Percentiles rank a stretch among this genome's conserved stretches.
Evolutionary conservation across 2,329 filamentous ascomycete genomes (phyloP).

Genomic region (Sporothrix schenckii): DNA sequence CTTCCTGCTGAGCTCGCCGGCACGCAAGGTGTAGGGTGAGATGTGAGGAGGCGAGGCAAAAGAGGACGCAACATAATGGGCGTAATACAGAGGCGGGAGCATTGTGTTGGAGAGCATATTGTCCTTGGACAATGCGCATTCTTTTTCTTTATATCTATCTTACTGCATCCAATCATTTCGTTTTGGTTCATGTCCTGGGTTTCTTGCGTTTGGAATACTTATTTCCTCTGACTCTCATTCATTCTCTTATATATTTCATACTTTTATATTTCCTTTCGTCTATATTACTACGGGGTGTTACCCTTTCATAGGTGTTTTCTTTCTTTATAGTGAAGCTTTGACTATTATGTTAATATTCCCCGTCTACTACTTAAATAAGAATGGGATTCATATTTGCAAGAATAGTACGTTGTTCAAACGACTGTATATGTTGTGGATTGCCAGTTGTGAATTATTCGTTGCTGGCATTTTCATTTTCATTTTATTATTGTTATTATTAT

Average conservation of each 20-base stretch:
- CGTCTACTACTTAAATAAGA: not conserved
- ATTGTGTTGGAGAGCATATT: not conserved
- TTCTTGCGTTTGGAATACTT: not conserved
- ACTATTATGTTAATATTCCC: not conserved
- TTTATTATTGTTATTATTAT: not conserved
- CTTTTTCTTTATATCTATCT: slow-evolving; percentile 5
- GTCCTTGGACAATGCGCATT: not conserved
- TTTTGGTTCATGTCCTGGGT: not conserved
- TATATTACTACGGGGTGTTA: not conserved
- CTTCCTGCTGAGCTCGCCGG: slow-evolving; percentile 50
- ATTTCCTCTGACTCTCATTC: not conserved
- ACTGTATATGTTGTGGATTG: too few species aligned
- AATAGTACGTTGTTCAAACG: too few species aligned
- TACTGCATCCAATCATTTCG: not conserved
- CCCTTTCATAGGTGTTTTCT: not conserved
- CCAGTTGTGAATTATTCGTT: not conserved
- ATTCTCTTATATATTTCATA: not conserved
- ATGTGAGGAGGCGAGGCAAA: not conserved
- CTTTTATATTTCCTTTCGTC: not conserved
- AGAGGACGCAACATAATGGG: not conserved
- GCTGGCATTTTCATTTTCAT: too few species aligned
- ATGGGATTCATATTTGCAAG: not conserved
- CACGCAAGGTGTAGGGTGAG: slow-evolving; percentile 35
- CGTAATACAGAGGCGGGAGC: not conserved
- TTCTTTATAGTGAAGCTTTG: not conserved